Evolutionary conservation across 1,139 yeast genomes (phyloP).

Genomic region (Candida pseudocylindracea): DNA sequence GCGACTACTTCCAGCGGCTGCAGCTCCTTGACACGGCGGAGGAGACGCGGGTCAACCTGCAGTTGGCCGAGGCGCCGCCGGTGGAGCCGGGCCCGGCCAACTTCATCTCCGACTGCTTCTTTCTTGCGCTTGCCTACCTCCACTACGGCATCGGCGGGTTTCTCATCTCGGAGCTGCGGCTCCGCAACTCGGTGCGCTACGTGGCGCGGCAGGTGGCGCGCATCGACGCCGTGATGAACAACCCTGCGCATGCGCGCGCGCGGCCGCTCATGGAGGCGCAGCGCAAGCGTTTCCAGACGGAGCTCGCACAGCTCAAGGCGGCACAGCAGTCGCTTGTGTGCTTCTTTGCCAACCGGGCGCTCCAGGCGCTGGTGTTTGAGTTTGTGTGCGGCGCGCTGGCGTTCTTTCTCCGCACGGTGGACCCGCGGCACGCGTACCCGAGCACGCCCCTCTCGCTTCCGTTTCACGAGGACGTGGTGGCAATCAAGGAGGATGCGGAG

Average conservation of each 20-base stretch:
- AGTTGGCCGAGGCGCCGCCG: constrained; percentile 43
- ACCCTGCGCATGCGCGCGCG: background rate
- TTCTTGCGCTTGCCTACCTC: constrained; percentile 50
- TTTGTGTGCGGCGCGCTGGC: constrained; percentile 57
- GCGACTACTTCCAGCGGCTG: constrained; percentile 24
- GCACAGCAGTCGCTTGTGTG: constrained; percentile 21
- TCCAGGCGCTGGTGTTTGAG: constrained; percentile 51
- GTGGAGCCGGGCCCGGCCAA: constrained; percentile 25
- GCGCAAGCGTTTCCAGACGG: constrained; percentile 18
- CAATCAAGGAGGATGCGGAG: constrained; percentile 31
- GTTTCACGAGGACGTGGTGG: constrained; percentile 25
- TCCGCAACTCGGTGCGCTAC: constrained; percentile 14
- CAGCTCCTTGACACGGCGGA: constrained; percentile 42
- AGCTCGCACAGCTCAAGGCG: constrained; percentile 18
- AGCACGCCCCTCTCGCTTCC: constrained; percentile 33
- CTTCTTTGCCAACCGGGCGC: constrained; percentile 14
- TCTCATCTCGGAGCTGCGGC: constrained; percentile 29
- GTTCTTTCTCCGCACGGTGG: constrained; percentile 49
- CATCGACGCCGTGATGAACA: background rate
- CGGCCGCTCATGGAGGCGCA: background rate
- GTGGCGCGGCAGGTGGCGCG: background rate
- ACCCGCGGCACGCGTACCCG: constrained; percentile 50
- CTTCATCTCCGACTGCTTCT: constrained; percentile 79
- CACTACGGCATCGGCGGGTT: constrained; percentile 86
- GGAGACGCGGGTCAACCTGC: constrained; percentile 69